Conservation (phyloP, 2,329 filamentous ascomycete genomes). For the Tolypocladium sp. region DNA sequence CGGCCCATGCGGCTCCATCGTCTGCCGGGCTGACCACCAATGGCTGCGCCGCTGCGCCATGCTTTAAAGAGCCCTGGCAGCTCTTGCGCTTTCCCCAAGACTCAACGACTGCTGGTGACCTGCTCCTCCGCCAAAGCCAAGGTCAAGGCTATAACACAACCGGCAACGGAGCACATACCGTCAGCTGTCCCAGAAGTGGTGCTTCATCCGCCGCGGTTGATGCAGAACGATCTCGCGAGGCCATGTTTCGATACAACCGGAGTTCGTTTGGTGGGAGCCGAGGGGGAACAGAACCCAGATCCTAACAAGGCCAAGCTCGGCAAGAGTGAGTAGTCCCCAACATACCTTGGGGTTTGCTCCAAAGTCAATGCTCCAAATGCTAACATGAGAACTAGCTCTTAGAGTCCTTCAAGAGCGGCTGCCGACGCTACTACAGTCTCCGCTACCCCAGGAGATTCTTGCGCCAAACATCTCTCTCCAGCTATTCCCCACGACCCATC, state of each 20-base stretch:
- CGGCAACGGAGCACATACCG: not conserved
- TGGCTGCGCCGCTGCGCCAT: conserved; percentile 23
- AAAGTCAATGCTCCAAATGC: not conserved
- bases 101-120: conserved; percentile 4
- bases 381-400: conserved; percentile 36
- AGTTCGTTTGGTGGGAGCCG: conserved; percentile 15
- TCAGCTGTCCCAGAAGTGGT: not conserved
- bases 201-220: not conserved
- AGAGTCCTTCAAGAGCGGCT: conserved; percentile 56
- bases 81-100: conserved; percentile 15
- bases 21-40: conserved; percentile 14
- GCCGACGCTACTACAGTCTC: conserved; percentile 57
- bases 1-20: conserved; percentile 5
- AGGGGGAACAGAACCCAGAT: conserved; percentile 31
- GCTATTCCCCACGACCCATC: conserved; percentile 69
- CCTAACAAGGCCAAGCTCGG: conserved; percentile 55
- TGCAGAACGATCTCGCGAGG: conserved; percentile 2
- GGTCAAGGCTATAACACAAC: conserved; percentile 13
- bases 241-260: conserved; percentile 23
- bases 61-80: conserved; percentile 12
- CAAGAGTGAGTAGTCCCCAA: conserved; percentile 38
- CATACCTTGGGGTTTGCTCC: not conserved
- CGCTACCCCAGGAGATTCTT: conserved; percentile 65
- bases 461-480: conserved; percentile 63
- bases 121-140: conserved; percentile 20